These are phyloP conservation scores for Verticillium isaacii DNA, from an alignment of 2,329 filamentous ascomycete genomes.

Conservation along the genomic window DNA sequence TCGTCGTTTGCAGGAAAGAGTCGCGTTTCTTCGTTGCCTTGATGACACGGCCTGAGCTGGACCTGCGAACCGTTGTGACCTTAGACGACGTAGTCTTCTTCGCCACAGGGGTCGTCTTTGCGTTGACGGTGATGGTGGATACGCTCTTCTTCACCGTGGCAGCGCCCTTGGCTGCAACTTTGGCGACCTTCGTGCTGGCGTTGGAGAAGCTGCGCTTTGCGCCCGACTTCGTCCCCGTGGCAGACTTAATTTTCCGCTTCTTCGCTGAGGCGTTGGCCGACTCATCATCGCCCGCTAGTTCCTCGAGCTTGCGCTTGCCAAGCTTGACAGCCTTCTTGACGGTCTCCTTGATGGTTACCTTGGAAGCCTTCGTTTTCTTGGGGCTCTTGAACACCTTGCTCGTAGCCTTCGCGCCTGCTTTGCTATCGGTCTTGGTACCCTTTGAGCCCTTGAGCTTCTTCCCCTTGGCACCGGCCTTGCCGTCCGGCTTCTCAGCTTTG, in stretches of 20 bases:
- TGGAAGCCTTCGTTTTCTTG: neutral
- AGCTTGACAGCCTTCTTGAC: conserved; percentile 38
- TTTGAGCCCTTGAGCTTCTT: conserved; percentile 8
- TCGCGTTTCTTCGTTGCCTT: conserved; percentile 7
- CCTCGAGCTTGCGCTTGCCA: conserved; percentile 53
- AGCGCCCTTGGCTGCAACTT: conserved; percentile 25
- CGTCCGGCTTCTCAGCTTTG: conserved; percentile 34
- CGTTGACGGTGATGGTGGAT: conserved; percentile 19
- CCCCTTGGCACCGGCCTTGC: conserved; percentile 17
- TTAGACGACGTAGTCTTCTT: conserved; percentile 13
- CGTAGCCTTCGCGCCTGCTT: conserved; percentile 13
- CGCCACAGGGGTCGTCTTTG: conserved; percentile 4
- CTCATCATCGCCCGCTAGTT: conserved; percentile 39
- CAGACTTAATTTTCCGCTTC: conserved; percentile 43
- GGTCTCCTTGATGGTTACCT: conserved; percentile 24
- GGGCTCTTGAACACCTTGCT: conserved; percentile 3
- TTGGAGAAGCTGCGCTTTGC: conserved; percentile 28
- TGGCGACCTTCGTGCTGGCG: conserved; percentile 28
- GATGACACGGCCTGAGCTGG: conserved; percentile 12
- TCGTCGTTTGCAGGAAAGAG: conserved; percentile 2
- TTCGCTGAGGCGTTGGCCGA: conserved; percentile 24
- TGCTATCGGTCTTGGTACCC: conserved; percentile 19
- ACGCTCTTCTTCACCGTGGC: conserved; percentile 29
- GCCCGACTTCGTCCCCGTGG: conserved; percentile 16
- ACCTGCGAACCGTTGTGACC: conserved; percentile 10